phyloP scores from a whole-genome alignment of 1,284 basidiomycete genomes.

The Trichosporon asahii region DNA sequence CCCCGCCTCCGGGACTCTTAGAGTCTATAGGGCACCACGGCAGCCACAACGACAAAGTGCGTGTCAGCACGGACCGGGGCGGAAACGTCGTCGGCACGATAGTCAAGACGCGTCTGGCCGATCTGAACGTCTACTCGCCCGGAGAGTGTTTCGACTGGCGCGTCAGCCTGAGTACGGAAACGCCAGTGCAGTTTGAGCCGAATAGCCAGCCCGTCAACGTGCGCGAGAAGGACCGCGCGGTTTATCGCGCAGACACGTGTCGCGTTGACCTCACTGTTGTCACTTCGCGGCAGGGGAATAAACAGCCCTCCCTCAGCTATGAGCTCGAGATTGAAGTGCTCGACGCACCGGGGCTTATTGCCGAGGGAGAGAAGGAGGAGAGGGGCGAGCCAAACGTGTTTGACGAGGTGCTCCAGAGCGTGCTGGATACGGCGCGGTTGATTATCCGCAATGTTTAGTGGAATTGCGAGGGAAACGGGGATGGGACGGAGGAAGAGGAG shows the following conservation, averaged over 20 bases:
- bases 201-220: conserved; percentile 55
- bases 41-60: conserved; percentile 57
- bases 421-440: conserved; percentile 56
- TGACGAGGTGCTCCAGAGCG: conserved; percentile 54
- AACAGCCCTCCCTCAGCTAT: conserved; percentile 43
- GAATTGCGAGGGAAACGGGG: background rate
- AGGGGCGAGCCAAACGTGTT: conserved; percentile 50
- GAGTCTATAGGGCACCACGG: background rate
- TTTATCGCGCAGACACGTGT: conserved; percentile 89
- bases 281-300: conserved; percentile 39
- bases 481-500: background rate
- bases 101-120: conserved; percentile 73
- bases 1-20: conserved; percentile 16
- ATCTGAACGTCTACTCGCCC: conserved; percentile 83
- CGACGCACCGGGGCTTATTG: conserved; percentile 54
- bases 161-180: conserved; percentile 83
- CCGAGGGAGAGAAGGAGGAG: conserved; percentile 51
- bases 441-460: conserved; percentile 49
- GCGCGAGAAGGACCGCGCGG: conserved; percentile 83
- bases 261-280: conserved; percentile 93
- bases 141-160: conserved; percentile 83
- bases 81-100: conserved; percentile 61
- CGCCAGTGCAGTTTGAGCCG: conserved; percentile 44
- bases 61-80: conserved; percentile 78
- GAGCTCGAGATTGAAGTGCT: conserved; percentile 61